Evolutionary conservation across 352 stramenopile species (phyloP), one percentile per base, ranked within the genome.

Genomic region (Phytopythium aichiense): DNA sequence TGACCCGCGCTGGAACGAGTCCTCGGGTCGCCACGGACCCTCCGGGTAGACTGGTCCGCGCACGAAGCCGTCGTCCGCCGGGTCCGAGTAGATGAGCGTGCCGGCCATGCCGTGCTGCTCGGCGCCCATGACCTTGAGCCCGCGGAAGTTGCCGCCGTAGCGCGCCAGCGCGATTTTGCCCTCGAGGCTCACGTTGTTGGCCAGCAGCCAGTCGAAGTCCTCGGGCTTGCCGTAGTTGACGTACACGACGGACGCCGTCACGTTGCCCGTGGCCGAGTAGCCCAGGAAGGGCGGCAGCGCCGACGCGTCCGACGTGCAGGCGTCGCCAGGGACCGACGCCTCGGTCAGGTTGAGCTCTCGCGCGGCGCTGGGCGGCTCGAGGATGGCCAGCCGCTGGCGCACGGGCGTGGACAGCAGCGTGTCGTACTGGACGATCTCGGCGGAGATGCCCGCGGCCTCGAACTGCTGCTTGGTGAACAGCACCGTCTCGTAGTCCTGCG

Each of bases 11-110:
- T 94, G 84, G 15, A 94, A 77, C 16, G 72, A 74, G 12, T 69
- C 68, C 20, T 64, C 58, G 2, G 81, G 77, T 33, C 86, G 68
- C 77, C 79, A 94, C 12, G 71, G 68, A 30, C 85, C 86, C 1
- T 89, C 63, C 0, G 84, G 81, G 66, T 92, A 94, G 0, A 79
- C 75, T 7, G 64, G 37, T 22, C 84, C 81, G 3, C 66, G 59
- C 15, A 62, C 64, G 54, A 80, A 93, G 9, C 86, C 86, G 66
- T 94, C 86, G 31, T 94, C 69, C 37, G 68, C 56, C 11, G 86
- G 86, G 63, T 94, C 84, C 54, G 71, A 87, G 63, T 91, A 94
- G 63, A 94, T 88, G 2, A 94, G 59, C 4, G 78, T 68, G 6
- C 67, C 86, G 12, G 75, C 28, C 52, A 85, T 87, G 23, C 79